A percentile compares a stretch with the other conserved stretches of the same genome.
Evolutionary conservation across 805 yeast species (phyloP).

Genomic region (Saturnispora besseyi): DNA sequence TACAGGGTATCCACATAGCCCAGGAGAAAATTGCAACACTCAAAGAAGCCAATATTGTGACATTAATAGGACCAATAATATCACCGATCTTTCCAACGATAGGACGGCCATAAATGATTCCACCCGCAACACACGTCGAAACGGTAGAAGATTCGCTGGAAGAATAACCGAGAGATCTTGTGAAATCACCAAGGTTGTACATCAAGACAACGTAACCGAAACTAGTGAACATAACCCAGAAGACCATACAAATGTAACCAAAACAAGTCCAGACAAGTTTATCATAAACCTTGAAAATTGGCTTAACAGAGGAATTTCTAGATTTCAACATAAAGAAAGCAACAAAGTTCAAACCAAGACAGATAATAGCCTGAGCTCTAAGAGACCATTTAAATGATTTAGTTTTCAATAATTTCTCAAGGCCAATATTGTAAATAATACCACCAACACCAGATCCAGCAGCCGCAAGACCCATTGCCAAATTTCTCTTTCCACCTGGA

Average conservation of each 20-base stretch:
- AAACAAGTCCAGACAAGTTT: slow-evolving; percentile 28
- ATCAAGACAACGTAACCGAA: slow-evolving; percentile 54
- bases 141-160: slow-evolving; percentile 48
- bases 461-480: slow-evolving; percentile 39
- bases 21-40: slow-evolving; percentile 33
- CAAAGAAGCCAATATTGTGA: slow-evolving; percentile 31
- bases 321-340: slow-evolving; percentile 31
- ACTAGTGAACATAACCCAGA: slow-evolving; percentile 40
- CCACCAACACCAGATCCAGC: slow-evolving; percentile 51
- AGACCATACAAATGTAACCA: slow-evolving; percentile 26
- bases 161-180: slow-evolving; percentile 50
- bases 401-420: slow-evolving; percentile 34
- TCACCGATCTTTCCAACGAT: slow-evolving; percentile 44
- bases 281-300: slow-evolving; percentile 35
- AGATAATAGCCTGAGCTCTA: slow-evolving; percentile 37
- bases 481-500: slow-evolving; percentile 41
- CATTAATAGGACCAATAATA: slow-evolving; percentile 40
- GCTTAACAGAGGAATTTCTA: slow-evolving; percentile 29
- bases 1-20: slow-evolving; percentile 51
- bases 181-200: slow-evolving; percentile 51
- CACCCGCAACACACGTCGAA: slow-evolving; percentile 52
- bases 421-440: slow-evolving; percentile 37
- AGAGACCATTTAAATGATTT: slow-evolving; percentile 41
- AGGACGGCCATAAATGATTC: slow-evolving; percentile 50
- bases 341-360: slow-evolving; percentile 27